phyloP scores from a whole-genome alignment of 768 basidiomycete genomes.

The Russula olivacea region DNA sequence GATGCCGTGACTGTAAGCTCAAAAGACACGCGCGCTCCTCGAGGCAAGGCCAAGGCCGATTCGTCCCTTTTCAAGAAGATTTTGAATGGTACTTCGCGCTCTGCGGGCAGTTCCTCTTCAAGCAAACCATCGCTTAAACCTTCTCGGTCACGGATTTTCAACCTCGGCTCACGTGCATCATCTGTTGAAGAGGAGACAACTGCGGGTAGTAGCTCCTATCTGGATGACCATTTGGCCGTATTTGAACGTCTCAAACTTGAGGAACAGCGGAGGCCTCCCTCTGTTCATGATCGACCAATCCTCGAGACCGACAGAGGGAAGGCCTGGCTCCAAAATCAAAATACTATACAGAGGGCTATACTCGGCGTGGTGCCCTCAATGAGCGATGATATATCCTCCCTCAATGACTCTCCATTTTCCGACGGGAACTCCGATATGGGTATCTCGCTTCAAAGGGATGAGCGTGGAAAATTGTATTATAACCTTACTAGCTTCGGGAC shows the following conservation, averaged over 20 bases:
- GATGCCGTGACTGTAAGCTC: constrained; percentile 75
- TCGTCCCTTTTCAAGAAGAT: constrained; percentile 32
- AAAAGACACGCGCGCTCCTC: constrained; percentile 41
- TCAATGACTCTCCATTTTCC: constrained; percentile 19
- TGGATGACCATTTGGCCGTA: constrained; percentile 13
- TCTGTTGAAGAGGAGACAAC: background rate
- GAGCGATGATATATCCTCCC: constrained; percentile 19
- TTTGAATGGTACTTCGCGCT: constrained; percentile 7
- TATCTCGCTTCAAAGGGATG: constrained; percentile 9
- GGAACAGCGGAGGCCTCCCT: background rate
- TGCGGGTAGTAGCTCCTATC: background rate
- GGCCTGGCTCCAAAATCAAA: constrained; percentile 22
- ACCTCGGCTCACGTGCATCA: constrained; percentile 7
- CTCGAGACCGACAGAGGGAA: constrained; percentile 9
- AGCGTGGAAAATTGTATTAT: constrained; percentile 17
- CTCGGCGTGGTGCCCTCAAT: constrained; percentile 12
- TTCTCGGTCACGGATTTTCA: constrained; percentile 18
- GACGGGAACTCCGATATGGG: constrained; percentile 4
- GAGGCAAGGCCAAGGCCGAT: constrained; percentile 14
- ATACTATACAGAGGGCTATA: background rate
- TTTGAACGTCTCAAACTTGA: constrained; percentile 20
- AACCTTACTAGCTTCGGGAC: constrained; percentile 4
- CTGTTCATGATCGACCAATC: constrained; percentile 7
- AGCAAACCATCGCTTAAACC: background rate
- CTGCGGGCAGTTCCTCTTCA: background rate